These are phyloP conservation scores for thale cress (Arabidopsis thaliana) DNA, from an alignment of 345 rosid species.

Conservation along the genomic window DNA sequence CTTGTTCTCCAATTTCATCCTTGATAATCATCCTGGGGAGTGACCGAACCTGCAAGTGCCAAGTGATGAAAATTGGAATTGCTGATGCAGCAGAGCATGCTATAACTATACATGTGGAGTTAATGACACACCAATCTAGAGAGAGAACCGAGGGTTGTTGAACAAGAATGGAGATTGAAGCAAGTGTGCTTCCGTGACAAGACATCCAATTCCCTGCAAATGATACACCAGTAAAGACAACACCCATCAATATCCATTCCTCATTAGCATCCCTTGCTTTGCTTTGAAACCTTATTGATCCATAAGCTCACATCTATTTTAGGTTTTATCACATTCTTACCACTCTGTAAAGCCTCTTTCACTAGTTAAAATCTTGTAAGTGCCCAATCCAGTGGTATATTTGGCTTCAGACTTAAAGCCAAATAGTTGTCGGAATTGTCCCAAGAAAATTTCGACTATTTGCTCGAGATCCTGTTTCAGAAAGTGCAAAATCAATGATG, in stretches of 20 bases:
- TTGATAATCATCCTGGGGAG: slow-evolving; percentile 94
- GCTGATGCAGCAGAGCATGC: neutral
- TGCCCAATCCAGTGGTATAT: slow-evolving; percentile 63
- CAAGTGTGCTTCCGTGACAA: slow-evolving; percentile 81
- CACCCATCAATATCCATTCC: slow-evolving; percentile 3
- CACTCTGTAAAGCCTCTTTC: slow-evolving; percentile 92
- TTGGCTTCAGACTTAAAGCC: slow-evolving; percentile 71
- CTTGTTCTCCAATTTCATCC: slow-evolving; percentile 98
- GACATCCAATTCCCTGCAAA: slow-evolving; percentile 86
- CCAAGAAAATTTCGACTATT: slow-evolving; percentile 85
- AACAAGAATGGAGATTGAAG: slow-evolving; percentile 87
- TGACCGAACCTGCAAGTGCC: slow-evolving; percentile 80
- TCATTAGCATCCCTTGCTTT: slow-evolving; percentile 23
- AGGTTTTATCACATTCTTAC: slow-evolving; percentile 48
- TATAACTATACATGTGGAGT: slow-evolving; percentile 24
- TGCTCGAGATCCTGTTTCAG: slow-evolving; percentile 73
- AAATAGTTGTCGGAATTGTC: slow-evolving; percentile 88
- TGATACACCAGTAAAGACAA: slow-evolving; percentile 20
- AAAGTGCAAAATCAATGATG: slow-evolving; percentile 26
- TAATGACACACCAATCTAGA: slow-evolving; percentile 74
- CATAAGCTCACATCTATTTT: slow-evolving; percentile 12
- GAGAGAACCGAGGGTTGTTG: slow-evolving; percentile 88
- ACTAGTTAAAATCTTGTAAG: slow-evolving; percentile 66
- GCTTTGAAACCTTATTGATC: slow-evolving; percentile 6
- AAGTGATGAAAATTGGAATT: slow-evolving; percentile 32